Conservation (phyloP, 2,329 filamentous ascomycete species). For the Botrytis paeoniae region DNA sequence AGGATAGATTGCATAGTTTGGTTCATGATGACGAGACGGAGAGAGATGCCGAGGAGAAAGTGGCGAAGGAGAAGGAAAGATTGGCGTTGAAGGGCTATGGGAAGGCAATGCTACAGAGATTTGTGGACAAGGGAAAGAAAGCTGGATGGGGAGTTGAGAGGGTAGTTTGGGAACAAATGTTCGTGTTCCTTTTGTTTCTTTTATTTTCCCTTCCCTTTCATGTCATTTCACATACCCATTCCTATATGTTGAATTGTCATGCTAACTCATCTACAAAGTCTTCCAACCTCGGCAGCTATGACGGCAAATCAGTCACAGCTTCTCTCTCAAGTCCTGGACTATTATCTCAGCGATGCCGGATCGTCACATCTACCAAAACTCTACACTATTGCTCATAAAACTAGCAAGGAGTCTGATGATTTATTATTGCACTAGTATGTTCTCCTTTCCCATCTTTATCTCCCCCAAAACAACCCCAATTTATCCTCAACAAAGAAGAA, state of each 20-base stretch:
- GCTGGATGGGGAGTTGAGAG: conserved; percentile 53
- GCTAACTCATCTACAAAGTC: conserved; percentile 19
- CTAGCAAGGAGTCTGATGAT: conserved; percentile 57
- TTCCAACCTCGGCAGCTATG: conserved; percentile 61
- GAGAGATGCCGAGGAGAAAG: conserved; percentile 40
- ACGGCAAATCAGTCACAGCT: conserved; percentile 70
- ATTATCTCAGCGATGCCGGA: conserved; percentile 60
- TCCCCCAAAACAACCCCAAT: no score
- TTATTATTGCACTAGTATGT: conserved; percentile 57
- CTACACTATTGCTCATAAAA: conserved; percentile 54
- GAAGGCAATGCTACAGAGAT: conserved; percentile 59
- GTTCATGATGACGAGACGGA: conserved; percentile 31
- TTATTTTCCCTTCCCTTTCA: background rate
- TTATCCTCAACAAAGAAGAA: background rate
- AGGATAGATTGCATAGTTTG: conserved; percentile 1
- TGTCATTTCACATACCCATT: no score
- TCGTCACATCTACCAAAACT: conserved; percentile 57
- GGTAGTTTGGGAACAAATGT: conserved; percentile 48
- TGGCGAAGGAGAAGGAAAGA: conserved; percentile 38
- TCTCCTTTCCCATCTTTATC: background rate
- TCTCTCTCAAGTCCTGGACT: conserved; percentile 71
- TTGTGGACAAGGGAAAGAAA: conserved; percentile 56
- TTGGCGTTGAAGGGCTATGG: conserved; percentile 63
- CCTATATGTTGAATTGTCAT: background rate
- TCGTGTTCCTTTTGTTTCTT: conserved; percentile 14